phyloP scores from a whole-genome alignment of 2,329 filamentous ascomycete species.

The Teratosphaeriaceae sp. region DNA sequence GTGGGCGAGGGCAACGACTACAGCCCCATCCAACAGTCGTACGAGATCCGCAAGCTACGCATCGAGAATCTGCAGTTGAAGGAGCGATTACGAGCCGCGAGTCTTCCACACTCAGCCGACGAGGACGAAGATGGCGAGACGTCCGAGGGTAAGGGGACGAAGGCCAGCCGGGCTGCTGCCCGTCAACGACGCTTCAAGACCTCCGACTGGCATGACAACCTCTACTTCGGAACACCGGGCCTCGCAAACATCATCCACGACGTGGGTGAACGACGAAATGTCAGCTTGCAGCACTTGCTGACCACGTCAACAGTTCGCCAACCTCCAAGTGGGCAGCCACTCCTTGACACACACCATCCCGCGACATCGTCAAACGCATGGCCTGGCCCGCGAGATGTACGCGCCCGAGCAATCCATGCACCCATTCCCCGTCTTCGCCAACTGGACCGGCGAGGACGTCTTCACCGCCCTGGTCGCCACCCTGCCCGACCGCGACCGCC shows the following conservation, averaged over 20 bases:
- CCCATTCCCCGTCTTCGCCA: constrained; percentile 40
- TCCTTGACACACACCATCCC: constrained; percentile 41
- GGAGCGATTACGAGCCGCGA: constrained; percentile 32
- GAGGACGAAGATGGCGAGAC: constrained; percentile 31
- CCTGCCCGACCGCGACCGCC: constrained; percentile 33
- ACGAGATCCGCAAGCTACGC: constrained; percentile 42
- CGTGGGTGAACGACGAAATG: constrained; percentile 32
- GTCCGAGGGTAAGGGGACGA: constrained; percentile 20
- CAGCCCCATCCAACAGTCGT: constrained; percentile 41
- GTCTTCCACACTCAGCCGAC: constrained; percentile 27
- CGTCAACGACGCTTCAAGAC: constrained; percentile 31
- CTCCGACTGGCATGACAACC: constrained; percentile 37
- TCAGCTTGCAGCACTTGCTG: constrained; percentile 4
- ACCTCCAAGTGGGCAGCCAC: constrained; percentile 33
- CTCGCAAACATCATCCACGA: constrained; percentile 42
- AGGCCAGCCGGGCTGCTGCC: constrained; percentile 17
- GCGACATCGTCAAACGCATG: constrained; percentile 15
- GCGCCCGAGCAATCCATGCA: constrained; percentile 29
- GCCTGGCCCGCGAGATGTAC: constrained; percentile 36
- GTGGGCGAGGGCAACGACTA: constrained; percentile 41
- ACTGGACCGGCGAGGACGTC: constrained; percentile 19
- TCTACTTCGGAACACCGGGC: constrained; percentile 46
- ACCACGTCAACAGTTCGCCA: constrained; percentile 33
- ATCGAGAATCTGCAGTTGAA: constrained; percentile 40
- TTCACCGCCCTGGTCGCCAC: constrained; percentile 24